A percentile compares a stretch with the other conserved stretches of the same genome.
These are phyloP conservation scores for Dalbergia oliveri DNA, from an alignment of 306 rosid species.

Conservation along the genomic window DNA sequence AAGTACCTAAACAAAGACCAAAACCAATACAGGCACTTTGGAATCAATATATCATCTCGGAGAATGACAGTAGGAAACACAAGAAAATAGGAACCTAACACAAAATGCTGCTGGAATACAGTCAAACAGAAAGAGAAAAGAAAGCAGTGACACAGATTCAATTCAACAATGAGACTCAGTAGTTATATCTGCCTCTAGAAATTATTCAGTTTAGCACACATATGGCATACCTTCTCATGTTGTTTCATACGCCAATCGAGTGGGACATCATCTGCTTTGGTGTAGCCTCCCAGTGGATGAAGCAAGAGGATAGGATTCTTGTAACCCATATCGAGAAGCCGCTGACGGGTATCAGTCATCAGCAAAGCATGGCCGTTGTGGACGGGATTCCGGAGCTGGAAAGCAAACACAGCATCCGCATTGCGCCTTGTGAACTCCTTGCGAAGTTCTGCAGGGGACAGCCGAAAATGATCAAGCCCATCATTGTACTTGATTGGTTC, in stretches of 20 bases:
- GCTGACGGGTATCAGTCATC: conserved; percentile 94
- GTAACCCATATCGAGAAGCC: conserved; percentile 97
- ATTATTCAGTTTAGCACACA: background rate
- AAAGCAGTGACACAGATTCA: background rate
- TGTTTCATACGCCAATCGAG: conserved; percentile 97
- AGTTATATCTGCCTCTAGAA: background rate
- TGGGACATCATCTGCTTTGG: conserved; percentile 99
- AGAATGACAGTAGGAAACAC: background rate
- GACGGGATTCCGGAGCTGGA: conserved; percentile 96
- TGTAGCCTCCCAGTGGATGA: conserved; percentile 97
- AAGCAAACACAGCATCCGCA: conserved; percentile 98
- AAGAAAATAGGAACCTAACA: background rate
- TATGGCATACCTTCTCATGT: conserved; percentile 80
- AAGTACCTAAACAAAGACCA: conserved; percentile 71
- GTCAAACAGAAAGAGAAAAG: conserved; percentile 19
- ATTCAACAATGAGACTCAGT: background rate
- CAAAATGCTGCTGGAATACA: background rate
- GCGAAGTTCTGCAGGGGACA: conserved; percentile 89
- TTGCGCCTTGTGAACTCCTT: conserved; percentile 81
- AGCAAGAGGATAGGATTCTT: conserved; percentile 96
- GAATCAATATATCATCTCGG: background rate
- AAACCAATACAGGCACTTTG: background rate
- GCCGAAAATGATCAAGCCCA: conserved; percentile 92
- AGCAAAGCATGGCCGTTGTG: conserved; percentile 98
- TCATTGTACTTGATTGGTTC: conserved; percentile 87